Evolutionary conservation across 2,329 filamentous ascomycete species (phyloP).

Genomic region (Pyrenochaeta sp.): DNA sequence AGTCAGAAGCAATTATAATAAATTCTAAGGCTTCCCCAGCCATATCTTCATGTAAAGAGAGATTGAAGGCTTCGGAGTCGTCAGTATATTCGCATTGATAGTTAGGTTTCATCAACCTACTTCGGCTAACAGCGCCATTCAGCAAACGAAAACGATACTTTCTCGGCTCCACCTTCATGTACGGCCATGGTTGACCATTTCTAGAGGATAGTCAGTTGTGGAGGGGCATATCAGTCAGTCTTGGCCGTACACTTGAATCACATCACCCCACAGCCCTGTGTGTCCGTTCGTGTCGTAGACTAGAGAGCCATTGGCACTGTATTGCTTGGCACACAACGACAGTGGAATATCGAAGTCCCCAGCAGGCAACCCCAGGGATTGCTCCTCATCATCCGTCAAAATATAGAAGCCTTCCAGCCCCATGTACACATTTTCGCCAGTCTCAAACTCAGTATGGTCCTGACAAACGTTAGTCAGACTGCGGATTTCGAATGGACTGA

Average conservation of each 20-base stretch:
- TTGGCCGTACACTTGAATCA: conserved; percentile 59
- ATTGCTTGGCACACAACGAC: conserved; percentile 60
- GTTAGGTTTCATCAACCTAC: conserved; percentile 7
- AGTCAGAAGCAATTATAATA: conserved; percentile 63
- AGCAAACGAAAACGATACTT: conserved; percentile 67
- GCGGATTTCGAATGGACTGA: conserved; percentile 16
- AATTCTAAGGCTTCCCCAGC: conserved; percentile 53
- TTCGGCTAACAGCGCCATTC: conserved; percentile 49
- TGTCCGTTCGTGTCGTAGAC: conserved; percentile 56
- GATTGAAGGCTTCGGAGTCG: conserved; percentile 52
- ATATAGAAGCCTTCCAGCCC: conserved; percentile 67
- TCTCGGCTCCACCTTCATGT: conserved; percentile 63
- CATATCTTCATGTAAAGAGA: conserved; percentile 55
- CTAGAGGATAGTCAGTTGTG: conserved; percentile 12
- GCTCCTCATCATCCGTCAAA: conserved; percentile 60
- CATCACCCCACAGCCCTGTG: conserved; percentile 63
- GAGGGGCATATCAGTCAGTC: not conserved
- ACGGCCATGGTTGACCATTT: conserved; percentile 68
- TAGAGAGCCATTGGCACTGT: conserved; percentile 61
- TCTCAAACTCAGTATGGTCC: conserved; percentile 54
- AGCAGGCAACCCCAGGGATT: conserved; percentile 59
- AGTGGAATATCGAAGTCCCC: conserved; percentile 65
- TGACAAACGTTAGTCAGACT: conserved; percentile 2
- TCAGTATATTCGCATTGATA: not conserved
- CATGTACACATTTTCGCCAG: conserved; percentile 64